Base-by-base conservation (phyloP, 768 basidiomycete species). In the Myochromella boudieri region DNA sequence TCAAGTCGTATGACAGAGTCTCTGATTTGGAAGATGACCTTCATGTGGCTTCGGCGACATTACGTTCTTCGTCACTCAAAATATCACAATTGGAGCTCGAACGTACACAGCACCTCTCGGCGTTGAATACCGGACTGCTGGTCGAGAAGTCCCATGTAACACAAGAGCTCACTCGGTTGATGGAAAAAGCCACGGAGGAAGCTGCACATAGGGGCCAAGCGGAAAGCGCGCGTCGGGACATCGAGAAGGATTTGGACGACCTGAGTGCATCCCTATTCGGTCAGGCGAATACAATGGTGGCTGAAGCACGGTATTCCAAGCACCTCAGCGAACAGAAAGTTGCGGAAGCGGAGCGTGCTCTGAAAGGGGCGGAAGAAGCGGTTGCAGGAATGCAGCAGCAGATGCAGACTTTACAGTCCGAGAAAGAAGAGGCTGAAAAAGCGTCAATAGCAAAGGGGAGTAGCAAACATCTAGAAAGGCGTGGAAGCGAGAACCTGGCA, bases 231-330 rank as follows among this genome's bases (percentile, higher is more conserved):
- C 80, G 85, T 26, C 71, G 63, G 1, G 82, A 82, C 53, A 95
- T 99, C 41, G 95, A 99, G 71, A 83, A 87, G 68, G 95, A 99
- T 51, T 72, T 99, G 41, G 94, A 97, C 61, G 91, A 95, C 64
- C 83, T 99, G 51, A 93, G 93, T 52, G 92, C 93, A 12, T 80
- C 71, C 38, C 72, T 99, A 14, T 99, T 99, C 60, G 79, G 81
- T 42, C 87, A 97, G 67, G 95, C 95, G 5, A 98, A 99, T 63
- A 85, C 78, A 5, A 99, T 99, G 97, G 95, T 98, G n/a, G 92
- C 91, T 0, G 88, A 92, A 61, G 95, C 95, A 17, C 80, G 94
- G 12, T 76, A 84, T 49, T 84, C 86, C 3, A 70, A 63, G 51
- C 66, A 72, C 27, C 60, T 74, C 51, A 85, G 88, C 72, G 78